Percentiles rank a stretch among this genome's conserved stretches.
Evolutionary conservation across 345 rosid species (phyloP).

Genomic region (Angophora floribunda): DNA sequence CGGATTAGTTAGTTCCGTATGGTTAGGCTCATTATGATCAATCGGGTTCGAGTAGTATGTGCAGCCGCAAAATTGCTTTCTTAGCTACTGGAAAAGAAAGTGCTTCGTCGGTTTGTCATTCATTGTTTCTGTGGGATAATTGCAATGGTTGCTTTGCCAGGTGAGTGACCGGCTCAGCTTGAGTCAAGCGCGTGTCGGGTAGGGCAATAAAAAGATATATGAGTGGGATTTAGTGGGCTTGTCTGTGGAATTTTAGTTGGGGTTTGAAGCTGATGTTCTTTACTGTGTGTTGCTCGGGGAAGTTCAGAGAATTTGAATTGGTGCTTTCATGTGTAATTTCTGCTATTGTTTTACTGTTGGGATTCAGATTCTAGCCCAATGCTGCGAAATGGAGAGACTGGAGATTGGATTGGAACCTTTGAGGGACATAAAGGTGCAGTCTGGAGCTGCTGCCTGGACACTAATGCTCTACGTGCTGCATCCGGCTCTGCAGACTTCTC

Average conservation of each 20-base stretch:
- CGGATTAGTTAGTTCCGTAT: background rate
- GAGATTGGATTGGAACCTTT: constrained; percentile 99
- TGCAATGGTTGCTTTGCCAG: background rate
- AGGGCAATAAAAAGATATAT: background rate
- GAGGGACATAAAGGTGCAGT: constrained; percentile 99
- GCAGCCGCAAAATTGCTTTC: background rate
- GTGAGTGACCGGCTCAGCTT: background rate
- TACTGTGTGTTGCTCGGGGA: background rate
- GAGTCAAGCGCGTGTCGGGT: background rate
- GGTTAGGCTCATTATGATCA: background rate
- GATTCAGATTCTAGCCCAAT: constrained; percentile 82
- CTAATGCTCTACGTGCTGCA: constrained; percentile 83
- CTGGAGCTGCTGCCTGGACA: constrained; percentile 94
- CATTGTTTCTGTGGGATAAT: background rate
- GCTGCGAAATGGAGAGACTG: constrained; percentile 99
- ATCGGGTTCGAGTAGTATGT: background rate
- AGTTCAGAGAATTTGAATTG: background rate
- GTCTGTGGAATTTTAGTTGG: background rate
- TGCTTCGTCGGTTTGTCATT: background rate
- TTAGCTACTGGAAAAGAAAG: background rate
- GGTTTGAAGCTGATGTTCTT: background rate
- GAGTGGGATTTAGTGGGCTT: background rate
- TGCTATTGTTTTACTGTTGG: background rate
- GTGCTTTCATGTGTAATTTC: background rate
- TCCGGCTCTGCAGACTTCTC: constrained; percentile 98